Conservation (phyloP, 768 basidiomycete genomes). For the Sistotremastrum suecicum region DNA sequence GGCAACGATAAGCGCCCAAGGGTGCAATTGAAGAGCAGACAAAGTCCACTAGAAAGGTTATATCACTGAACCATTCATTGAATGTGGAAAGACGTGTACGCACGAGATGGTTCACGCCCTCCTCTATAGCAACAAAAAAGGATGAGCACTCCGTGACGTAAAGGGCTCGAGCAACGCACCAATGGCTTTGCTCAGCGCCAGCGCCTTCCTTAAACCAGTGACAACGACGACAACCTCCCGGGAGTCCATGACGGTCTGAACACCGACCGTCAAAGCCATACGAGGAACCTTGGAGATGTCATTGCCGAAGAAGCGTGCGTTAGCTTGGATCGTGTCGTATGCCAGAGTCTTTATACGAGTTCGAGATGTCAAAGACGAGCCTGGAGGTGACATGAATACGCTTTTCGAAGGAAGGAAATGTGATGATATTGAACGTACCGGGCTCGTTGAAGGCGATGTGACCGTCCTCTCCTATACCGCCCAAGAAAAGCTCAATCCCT, state of each 20-base stretch:
- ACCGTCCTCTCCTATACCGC: slow-evolving; percentile 64
- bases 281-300: slow-evolving; percentile 65
- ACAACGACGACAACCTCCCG: slow-evolving; percentile 77
- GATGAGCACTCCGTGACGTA: neutral
- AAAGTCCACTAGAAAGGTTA: slow-evolving; percentile 88
- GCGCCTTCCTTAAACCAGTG: slow-evolving; percentile 66
- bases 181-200: slow-evolving; percentile 79
- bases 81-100: no score
- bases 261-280: slow-evolving; percentile 86
- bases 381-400: no score
- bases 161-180: slow-evolving; percentile 26
- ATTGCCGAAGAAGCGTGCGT: slow-evolving; percentile 83
- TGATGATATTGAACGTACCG: slow-evolving; percentile 21
- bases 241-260: slow-evolving; percentile 73
- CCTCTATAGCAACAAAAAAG: slow-evolving; percentile 36
- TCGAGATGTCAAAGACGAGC: slow-evolving; percentile 71
- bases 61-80: no score
- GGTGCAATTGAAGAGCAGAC: slow-evolving; percentile 72
- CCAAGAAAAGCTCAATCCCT: slow-evolving; percentile 72
- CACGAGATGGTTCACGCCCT: slow-evolving; percentile 80
- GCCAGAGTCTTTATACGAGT: slow-evolving; percentile 90
- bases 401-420: neutral
- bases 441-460: slow-evolving; percentile 93
- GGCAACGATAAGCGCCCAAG: slow-evolving; percentile 80
- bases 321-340: slow-evolving; percentile 85